phyloP scores from a whole-genome alignment of 495 filamentous ascomycete genomes.

The Xylaria sp. region DNA sequence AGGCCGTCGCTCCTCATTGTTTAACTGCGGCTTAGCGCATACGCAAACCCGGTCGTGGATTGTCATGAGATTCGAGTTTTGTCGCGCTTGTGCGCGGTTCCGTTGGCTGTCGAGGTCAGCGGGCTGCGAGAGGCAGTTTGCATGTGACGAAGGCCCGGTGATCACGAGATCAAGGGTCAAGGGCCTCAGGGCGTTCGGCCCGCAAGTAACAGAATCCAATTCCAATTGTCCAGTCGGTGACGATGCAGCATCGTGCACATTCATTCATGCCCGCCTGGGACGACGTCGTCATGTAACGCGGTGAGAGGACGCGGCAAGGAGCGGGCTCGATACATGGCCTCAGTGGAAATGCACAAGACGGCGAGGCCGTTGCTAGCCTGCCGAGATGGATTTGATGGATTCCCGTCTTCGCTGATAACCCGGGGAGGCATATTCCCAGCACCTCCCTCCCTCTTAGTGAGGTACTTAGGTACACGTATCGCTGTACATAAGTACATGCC shows the following conservation, averaged over 20 bases:
- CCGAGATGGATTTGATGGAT: constrained; percentile 8
- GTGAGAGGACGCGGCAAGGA: constrained; percentile 24
- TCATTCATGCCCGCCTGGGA: constrained; percentile 14
- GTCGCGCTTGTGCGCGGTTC: constrained; percentile 13
- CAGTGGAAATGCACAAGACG: constrained; percentile 33
- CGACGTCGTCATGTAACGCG: background rate
- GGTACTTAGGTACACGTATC: too few species aligned
- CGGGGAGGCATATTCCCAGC: too few species aligned
- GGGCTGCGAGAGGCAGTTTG: constrained; percentile 12
- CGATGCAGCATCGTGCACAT: constrained; percentile 1
- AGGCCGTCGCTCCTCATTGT: background rate
- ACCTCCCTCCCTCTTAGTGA: too few species aligned
- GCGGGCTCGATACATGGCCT: constrained; percentile 25
- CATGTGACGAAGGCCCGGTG: constrained; percentile 24
- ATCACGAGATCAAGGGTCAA: constrained; percentile 20
- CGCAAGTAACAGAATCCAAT: background rate
- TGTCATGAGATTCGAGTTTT: constrained; percentile 4
- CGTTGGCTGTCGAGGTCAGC: constrained; percentile 6
- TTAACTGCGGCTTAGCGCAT: constrained; percentile 1
- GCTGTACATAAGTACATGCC: too few species aligned
- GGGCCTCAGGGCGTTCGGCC: background rate
- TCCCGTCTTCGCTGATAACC: constrained; percentile 11
- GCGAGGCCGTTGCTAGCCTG: constrained; percentile 42
- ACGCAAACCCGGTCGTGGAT: background rate
- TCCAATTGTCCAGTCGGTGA: constrained; percentile 16